A percentile compares a stretch with the other conserved stretches of the same genome.
phyloP scores from a whole-genome alignment of 2,329 filamentous ascomycete genomes.

The Colletotrichum ledebouriae region DNA sequence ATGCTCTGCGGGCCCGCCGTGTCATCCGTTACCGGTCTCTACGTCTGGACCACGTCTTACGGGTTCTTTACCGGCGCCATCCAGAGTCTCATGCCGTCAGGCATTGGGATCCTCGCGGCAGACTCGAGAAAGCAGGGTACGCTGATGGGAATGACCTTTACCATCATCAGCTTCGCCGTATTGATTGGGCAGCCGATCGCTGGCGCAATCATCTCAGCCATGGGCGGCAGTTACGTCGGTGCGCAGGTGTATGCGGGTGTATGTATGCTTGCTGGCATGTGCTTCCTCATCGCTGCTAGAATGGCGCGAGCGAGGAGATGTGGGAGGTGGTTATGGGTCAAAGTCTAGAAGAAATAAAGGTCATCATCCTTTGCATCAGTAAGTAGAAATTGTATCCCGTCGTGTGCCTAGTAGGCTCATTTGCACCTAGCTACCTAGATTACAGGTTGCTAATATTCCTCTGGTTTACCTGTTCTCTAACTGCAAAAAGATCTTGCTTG shows the following conservation, averaged over 20 bases:
- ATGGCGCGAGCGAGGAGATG: conserved; percentile 54
- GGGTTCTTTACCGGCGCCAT: conserved; percentile 74
- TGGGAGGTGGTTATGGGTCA: conserved; percentile 55
- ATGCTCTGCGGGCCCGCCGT: conserved; percentile 73
- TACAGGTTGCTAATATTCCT: no score
- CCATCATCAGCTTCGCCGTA: conserved; percentile 66
- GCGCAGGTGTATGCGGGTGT: conserved; percentile 64
- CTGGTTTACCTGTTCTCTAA: no score
- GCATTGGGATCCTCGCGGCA: conserved; percentile 66
- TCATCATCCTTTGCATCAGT: neutral
- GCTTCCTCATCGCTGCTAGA: conserved; percentile 56
- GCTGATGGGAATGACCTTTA: conserved; percentile 71
- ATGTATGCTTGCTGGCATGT: conserved; percentile 57
- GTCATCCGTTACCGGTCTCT: conserved; percentile 62
- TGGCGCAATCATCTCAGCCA: conserved; percentile 61
- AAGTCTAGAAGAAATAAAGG: conserved; percentile 48
- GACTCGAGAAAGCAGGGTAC: conserved; percentile 66
- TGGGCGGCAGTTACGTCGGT: conserved; percentile 58
- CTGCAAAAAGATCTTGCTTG: no score
- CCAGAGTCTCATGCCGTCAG: conserved; percentile 76
- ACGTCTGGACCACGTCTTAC: conserved; percentile 73
- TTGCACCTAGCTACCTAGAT: no score
- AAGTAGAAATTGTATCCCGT: no score
- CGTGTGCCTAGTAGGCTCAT: no score
- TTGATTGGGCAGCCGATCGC: conserved; percentile 66